These are phyloP conservation scores for Solanum appendiculatum DNA, from an alignment of 257 asterid species.

Conservation along the genomic window DNA sequence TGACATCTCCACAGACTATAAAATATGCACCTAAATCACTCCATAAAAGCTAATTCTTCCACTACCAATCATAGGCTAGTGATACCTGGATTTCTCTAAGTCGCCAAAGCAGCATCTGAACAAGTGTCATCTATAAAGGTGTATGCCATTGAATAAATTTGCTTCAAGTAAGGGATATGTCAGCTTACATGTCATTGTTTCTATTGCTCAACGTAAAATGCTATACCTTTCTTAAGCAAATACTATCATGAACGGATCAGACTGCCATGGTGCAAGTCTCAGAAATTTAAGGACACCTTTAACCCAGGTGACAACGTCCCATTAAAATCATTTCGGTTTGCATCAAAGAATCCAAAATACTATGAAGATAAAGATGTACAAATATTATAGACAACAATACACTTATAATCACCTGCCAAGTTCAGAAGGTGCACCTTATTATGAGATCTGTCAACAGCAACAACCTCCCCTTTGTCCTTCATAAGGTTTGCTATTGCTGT, in stretches of 20 bases:
- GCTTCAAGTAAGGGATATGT: neutral
- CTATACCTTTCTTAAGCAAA: neutral
- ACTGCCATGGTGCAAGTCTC: neutral
- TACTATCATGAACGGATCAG: neutral
- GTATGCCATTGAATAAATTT: neutral
- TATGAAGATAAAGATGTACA: neutral
- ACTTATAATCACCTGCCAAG: slow-evolving; percentile 32
- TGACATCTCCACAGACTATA: neutral
- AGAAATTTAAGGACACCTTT: neutral
- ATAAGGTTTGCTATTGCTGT: slow-evolving; percentile 92
- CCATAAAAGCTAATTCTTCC: neutral
- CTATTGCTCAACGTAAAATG: neutral
- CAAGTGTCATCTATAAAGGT: neutral
- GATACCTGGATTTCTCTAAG: neutral
- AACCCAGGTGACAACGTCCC: neutral
- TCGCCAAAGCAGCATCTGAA: neutral
- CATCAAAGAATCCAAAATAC: neutral
- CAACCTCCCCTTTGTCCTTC: slow-evolving; percentile 86
- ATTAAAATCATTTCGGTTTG: neutral
- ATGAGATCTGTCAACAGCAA: slow-evolving; percentile 95
- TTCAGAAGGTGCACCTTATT: slow-evolving; percentile 89
- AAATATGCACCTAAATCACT: neutral
- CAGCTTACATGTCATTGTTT: neutral
- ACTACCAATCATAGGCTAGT: neutral
- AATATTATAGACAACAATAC: neutral